phyloP scores from a whole-genome alignment of 257 asterid species.

The Plantago elongata region DNA sequence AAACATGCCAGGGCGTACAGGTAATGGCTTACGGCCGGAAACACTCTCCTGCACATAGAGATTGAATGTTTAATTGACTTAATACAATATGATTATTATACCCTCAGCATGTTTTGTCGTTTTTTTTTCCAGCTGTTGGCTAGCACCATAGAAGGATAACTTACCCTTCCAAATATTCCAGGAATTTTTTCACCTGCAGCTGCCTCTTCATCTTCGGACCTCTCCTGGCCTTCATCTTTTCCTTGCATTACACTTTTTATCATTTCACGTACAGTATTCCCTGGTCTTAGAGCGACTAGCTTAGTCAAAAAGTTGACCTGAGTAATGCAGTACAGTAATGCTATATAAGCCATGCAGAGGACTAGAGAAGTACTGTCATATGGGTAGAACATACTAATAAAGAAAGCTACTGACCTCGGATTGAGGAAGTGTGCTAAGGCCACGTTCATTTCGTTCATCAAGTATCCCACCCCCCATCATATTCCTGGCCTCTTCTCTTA shows the following conservation, averaged over 20 bases:
- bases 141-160: slow-evolving; percentile 18
- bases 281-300: slow-evolving; percentile 83
- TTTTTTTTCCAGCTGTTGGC: background rate
- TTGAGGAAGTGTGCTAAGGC: slow-evolving; percentile 82
- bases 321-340: slow-evolving; percentile 18
- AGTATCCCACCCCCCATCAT: slow-evolving; percentile 99
- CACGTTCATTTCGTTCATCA: slow-evolving; percentile 93
- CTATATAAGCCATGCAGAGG: slow-evolving; percentile 14
- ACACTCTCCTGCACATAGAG: slow-evolving; percentile 66
- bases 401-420: slow-evolving; percentile 58
- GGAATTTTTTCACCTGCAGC: slow-evolving; percentile 23
- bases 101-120: slow-evolving; percentile 1
- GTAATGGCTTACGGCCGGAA: slow-evolving; percentile 65
- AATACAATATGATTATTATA: slow-evolving; percentile 3
- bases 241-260: slow-evolving; percentile 87
- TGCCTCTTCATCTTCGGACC: slow-evolving; percentile 35
- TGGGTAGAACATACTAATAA: slow-evolving; percentile 7
- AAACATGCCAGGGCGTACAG: slow-evolving; percentile 99
- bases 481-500: slow-evolving; percentile 95
- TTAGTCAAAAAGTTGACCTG: slow-evolving; percentile 89
- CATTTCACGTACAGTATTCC: slow-evolving; percentile 76
- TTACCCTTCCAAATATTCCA: slow-evolving; percentile 80
- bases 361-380: slow-evolving; percentile 20
- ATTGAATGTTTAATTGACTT: slow-evolving; percentile 18
- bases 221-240: slow-evolving; percentile 72